Conservation (phyloP, 805 yeast genomes). For the Ogataea paradorogensis region DNA sequence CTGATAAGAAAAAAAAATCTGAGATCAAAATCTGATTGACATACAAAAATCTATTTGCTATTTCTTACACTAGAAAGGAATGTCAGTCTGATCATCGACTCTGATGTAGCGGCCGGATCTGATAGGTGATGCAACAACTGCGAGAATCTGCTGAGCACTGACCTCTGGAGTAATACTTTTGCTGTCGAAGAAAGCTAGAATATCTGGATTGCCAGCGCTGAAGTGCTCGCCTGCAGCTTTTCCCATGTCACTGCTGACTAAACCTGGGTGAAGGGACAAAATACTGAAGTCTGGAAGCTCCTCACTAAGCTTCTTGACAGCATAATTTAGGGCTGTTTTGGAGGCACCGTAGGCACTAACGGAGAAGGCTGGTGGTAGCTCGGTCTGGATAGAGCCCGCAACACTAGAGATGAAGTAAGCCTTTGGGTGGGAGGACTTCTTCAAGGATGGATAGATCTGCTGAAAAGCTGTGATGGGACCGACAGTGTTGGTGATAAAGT, state of each 20-base stretch:
- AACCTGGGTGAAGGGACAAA: slow-evolving; percentile 10
- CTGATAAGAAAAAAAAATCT: too few species aligned
- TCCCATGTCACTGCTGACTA: slow-evolving; percentile 7
- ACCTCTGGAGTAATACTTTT: background rate
- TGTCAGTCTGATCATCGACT: background rate
- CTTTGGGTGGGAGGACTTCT: slow-evolving; percentile 18
- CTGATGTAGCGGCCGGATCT: background rate
- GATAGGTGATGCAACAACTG: background rate
- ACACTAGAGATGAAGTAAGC: slow-evolving; percentile 30
- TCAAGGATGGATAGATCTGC: slow-evolving; percentile 30
- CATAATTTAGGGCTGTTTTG: slow-evolving; percentile 36
- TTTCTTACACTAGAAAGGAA: background rate
- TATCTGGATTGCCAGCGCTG: background rate
- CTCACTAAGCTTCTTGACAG: slow-evolving; percentile 26
- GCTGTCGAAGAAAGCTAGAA: background rate
- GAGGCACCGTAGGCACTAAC: slow-evolving; percentile 34
- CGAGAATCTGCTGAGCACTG: too few species aligned
- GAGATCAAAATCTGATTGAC: too few species aligned
- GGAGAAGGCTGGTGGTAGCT: slow-evolving; percentile 17
- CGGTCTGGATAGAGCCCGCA: slow-evolving; percentile 29
- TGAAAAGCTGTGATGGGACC: slow-evolving; percentile 34
- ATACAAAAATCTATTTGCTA: too few species aligned
- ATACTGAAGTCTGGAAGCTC: slow-evolving; percentile 27
- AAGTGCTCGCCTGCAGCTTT: background rate
- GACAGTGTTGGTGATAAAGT: slow-evolving; percentile 25